These are phyloP conservation scores for Alternaria solani DNA, from an alignment of 2,329 filamentous ascomycete genomes.

Conservation along the genomic window DNA sequence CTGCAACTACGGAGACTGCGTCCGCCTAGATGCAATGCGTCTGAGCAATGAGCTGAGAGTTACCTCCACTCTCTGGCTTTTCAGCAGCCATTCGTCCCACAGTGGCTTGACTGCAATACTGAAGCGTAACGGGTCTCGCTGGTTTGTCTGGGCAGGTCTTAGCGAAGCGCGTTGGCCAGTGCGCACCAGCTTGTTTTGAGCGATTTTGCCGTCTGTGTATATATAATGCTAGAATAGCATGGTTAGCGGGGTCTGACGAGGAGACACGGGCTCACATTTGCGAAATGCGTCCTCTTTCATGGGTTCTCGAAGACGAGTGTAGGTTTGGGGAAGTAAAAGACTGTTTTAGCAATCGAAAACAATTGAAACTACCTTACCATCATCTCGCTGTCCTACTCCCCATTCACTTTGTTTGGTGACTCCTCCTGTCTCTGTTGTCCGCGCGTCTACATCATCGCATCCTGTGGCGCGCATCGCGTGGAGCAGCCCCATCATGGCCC, in stretches of 20 bases:
- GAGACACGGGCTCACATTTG: constrained; percentile 6
- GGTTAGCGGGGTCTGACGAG: constrained; percentile 5
- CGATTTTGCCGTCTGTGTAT: constrained; percentile 12
- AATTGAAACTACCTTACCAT: neutral
- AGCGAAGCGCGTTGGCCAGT: neutral
- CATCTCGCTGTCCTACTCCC: neutral
- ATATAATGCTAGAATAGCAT: constrained; percentile 24
- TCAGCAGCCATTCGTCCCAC: neutral
- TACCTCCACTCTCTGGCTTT: neutral
- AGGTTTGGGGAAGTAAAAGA: constrained; percentile 16
- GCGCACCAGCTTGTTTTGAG: constrained; percentile 4
- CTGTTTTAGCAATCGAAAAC: constrained; percentile 18
- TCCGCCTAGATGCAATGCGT: constrained; percentile 6
- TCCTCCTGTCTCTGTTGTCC: neutral
- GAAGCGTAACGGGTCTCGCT: neutral
- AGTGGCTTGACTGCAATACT: constrained; percentile 3
- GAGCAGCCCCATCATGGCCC: constrained; percentile 15
- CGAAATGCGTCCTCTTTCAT: constrained; percentile 4
- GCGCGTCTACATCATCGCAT: constrained; percentile 9
- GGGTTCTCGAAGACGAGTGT: constrained; percentile 2
- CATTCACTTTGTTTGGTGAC: neutral
- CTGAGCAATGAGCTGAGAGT: constrained; percentile 2
- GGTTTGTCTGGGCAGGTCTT: neutral
- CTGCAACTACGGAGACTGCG: constrained; percentile 11
- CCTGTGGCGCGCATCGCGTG: constrained; percentile 29